A percentile compares a stretch with the other conserved stretches of the same genome.
Conservation (phyloP, 495 filamentous ascomycete species). For the Tuber borchii region DNA sequence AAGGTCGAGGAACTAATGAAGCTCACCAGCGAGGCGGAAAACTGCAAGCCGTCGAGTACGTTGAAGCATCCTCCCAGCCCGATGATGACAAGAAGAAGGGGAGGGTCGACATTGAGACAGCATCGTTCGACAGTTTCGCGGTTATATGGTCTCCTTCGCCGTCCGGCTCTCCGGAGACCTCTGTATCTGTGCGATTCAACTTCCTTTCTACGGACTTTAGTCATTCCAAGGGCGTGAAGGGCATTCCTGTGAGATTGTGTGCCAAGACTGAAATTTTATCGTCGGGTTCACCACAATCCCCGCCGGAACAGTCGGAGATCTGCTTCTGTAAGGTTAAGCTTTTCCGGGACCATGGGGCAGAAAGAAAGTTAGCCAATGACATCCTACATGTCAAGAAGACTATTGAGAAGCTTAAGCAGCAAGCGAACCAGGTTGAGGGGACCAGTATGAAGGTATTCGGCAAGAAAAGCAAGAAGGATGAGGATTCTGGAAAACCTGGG, state of each 20-base stretch:
- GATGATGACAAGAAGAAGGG: conserved; percentile 66
- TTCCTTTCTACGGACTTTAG: conserved; percentile 98
- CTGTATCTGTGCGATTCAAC: conserved; percentile 86
- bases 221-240: conserved; percentile 95
- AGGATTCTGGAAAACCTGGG: conserved; percentile 55
- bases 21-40: conserved; percentile 81
- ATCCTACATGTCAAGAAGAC: conserved; percentile 87
- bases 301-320: conserved; percentile 55
- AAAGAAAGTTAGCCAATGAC: conserved; percentile 91
- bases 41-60: conserved; percentile 86
- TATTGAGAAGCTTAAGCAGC: conserved; percentile 89
- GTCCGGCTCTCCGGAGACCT: conserved; percentile 61
- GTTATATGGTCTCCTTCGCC: conserved; percentile 74
- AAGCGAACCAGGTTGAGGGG: conserved; percentile 73
- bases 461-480: conserved; percentile 77
- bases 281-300: conserved; percentile 46
- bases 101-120: conserved; percentile 64
- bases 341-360: conserved; percentile 92
- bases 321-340: conserved; percentile 95
- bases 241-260: conserved; percentile 85
- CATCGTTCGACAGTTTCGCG: conserved; percentile 86
- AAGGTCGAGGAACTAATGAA: conserved; percentile 80
- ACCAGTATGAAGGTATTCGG: conserved; percentile 80
- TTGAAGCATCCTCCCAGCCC: conserved; percentile 65
- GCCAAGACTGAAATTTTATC: conserved; percentile 69